These are phyloP conservation scores for Eurotiales sp. DNA, from an alignment of 2,329 filamentous ascomycete genomes.

Conservation along the genomic window DNA sequence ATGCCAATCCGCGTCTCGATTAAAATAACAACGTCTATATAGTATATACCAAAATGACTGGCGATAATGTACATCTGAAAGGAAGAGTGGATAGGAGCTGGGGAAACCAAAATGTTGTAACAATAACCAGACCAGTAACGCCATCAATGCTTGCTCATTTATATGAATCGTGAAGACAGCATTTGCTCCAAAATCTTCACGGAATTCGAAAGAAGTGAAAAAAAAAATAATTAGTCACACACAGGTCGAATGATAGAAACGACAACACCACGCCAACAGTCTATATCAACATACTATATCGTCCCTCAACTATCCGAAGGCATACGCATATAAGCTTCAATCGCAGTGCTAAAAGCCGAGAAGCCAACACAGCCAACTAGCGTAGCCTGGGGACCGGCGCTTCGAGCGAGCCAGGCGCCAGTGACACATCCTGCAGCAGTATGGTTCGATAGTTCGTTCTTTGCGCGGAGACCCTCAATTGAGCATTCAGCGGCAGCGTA, in stretches of 20 bases:
- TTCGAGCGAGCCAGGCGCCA: constrained; percentile 79
- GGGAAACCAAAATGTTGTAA: neutral
- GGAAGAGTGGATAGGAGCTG: constrained; percentile 4
- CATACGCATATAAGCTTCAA: constrained; percentile 86
- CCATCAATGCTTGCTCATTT: constrained; percentile 24
- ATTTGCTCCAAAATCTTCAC: constrained; percentile 16
- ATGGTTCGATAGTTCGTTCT: constrained; percentile 89
- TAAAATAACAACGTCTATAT: neutral
- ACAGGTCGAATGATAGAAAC: neutral
- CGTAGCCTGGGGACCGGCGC: constrained; percentile 84
- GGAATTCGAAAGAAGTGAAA: constrained; percentile 16
- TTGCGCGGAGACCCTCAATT: constrained; percentile 83
- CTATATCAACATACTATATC: neutral
- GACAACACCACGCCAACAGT: neutral
- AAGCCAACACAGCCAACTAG: constrained; percentile 87
- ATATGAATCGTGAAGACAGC: constrained; percentile 20
- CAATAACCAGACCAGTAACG: constrained; percentile 14
- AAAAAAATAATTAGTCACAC: constrained; percentile 2
- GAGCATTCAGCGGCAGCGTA: constrained; percentile 94
- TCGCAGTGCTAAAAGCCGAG: constrained; percentile 85
- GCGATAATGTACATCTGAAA: constrained; percentile 10
- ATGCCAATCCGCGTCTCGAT: neutral
- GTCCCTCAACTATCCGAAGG: constrained; percentile 46
- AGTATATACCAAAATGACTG: no score
- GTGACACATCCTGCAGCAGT: constrained; percentile 86